These are phyloP conservation scores for Penicillium paxilli DNA, from an alignment of 495 filamentous ascomycete genomes.

Conservation along the genomic window DNA sequence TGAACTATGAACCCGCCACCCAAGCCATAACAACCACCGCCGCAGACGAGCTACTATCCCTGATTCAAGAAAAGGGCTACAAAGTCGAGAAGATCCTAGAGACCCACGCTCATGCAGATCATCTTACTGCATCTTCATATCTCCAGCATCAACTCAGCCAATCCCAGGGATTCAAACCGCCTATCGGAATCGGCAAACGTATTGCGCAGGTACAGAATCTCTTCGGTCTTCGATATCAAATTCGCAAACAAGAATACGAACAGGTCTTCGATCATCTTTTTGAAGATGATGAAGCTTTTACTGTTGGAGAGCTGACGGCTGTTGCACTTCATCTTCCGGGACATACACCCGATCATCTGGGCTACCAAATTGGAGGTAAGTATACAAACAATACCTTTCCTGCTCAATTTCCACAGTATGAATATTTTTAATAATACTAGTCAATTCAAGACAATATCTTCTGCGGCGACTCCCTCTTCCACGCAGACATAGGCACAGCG, in stretches of 20 bases:
- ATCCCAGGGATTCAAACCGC: slow-evolving; percentile 18
- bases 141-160: slow-evolving; percentile 45
- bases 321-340: slow-evolving; percentile 57
- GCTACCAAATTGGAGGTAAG: slow-evolving; percentile 54
- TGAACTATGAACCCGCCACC: slow-evolving; percentile 54
- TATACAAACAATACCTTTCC: too few species aligned
- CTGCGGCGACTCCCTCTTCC: slow-evolving; percentile 61
- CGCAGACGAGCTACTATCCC: slow-evolving; percentile 48
- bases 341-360: slow-evolving; percentile 63
- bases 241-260: slow-evolving; percentile 37
- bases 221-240: slow-evolving; percentile 50
- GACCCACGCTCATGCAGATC: slow-evolving; percentile 64
- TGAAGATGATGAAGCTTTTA: slow-evolving; percentile 53
- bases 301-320: slow-evolving; percentile 46
- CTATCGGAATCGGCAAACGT: slow-evolving; percentile 56
- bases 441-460: slow-evolving; percentile 50
- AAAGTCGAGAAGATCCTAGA: slow-evolving; percentile 52
- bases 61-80: slow-evolving; percentile 46
- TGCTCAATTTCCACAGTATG: too few species aligned
- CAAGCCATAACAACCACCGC: slow-evolving; percentile 45
- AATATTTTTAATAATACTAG: too few species aligned
- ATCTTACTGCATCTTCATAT: slow-evolving; percentile 58
- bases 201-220: slow-evolving; percentile 51
- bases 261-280: slow-evolving; percentile 53
- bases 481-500: slow-evolving; percentile 58